These are phyloP conservation scores for Chlamydomonas applanata DNA, from an alignment of 139 green algal genomes.

Conservation along the genomic window DNA sequence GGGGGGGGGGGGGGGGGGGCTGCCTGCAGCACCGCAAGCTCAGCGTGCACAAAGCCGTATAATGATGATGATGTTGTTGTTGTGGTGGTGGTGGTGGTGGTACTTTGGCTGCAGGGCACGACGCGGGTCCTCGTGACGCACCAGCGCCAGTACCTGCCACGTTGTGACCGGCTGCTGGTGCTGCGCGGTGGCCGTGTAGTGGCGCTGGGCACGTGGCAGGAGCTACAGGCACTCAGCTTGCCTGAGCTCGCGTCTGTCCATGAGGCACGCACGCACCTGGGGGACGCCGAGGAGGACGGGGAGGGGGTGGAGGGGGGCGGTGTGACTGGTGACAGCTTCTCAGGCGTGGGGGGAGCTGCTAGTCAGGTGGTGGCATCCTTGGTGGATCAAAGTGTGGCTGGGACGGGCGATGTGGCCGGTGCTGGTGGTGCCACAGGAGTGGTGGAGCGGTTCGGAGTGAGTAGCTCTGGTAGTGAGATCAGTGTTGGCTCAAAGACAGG, in stretches of 20 bases:
- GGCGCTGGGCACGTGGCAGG: slow-evolving; percentile 48
- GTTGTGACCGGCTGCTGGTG: slow-evolving; percentile 69
- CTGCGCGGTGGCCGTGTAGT: slow-evolving; percentile 54
- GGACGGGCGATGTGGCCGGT: too few species aligned
- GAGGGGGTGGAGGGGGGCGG: slow-evolving; percentile 3
- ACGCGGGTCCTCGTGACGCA: slow-evolving; percentile 80
- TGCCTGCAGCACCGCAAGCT: too few species aligned
- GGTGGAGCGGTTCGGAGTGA: too few species aligned
- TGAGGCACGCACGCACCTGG: slow-evolving; percentile 34
- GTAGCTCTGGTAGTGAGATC: too few species aligned
- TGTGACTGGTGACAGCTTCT: slow-evolving; percentile 36
- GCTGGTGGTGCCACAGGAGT: too few species aligned
- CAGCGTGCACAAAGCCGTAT: too few species aligned
- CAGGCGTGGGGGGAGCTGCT: slow-evolving; percentile 27
- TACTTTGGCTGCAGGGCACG: neutral
- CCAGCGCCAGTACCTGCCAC: slow-evolving; percentile 69
- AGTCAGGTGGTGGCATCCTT: slow-evolving; percentile 42
- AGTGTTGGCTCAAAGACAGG: too few species aligned
- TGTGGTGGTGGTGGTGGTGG: too few species aligned
- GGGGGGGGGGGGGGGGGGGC: too few species aligned
- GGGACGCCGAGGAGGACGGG: neutral
- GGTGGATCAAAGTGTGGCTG: slow-evolving; percentile 11
- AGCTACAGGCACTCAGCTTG: slow-evolving; percentile 45
- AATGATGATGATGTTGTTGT: too few species aligned
- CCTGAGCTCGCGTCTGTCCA: slow-evolving; percentile 45